A percentile compares a stretch with the other conserved stretches of the same genome.
phyloP scores from a whole-genome alignment of 108 stramenopile species.

The Pseudonitzschia multiseries region DNA sequence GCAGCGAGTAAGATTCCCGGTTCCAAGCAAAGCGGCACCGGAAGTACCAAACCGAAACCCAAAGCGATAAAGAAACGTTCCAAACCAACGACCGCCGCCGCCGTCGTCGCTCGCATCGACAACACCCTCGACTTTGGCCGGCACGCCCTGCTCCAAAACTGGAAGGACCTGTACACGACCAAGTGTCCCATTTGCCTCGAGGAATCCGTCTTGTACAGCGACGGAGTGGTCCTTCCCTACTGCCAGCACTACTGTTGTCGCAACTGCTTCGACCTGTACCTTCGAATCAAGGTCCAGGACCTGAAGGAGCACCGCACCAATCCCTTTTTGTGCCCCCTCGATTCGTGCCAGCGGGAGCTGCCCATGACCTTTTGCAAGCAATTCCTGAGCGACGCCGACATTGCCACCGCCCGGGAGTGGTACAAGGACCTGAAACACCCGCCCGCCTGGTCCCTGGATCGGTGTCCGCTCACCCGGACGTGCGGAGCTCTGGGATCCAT shows the following conservation, averaged over 20 bases:
- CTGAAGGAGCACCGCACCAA: slow-evolving; percentile 30
- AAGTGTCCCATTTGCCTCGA: slow-evolving; percentile 54
- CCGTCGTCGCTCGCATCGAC: neutral
- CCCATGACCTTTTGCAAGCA: slow-evolving; percentile 25
- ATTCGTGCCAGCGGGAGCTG: slow-evolving; percentile 28
- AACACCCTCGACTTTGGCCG: slow-evolving; percentile 24
- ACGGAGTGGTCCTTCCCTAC: slow-evolving; percentile 23
- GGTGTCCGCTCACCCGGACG: slow-evolving; percentile 23
- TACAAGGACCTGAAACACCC: slow-evolving; percentile 41
- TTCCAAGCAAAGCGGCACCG: no score
- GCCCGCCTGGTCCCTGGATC: slow-evolving; percentile 27
- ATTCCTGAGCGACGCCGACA: slow-evolving; percentile 21
- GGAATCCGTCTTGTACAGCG: slow-evolving; percentile 13
- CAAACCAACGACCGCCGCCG: neutral
- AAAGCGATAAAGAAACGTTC: slow-evolving; percentile 3
- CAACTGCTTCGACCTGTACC: slow-evolving; percentile 36
- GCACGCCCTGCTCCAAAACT: slow-evolving; percentile 28
- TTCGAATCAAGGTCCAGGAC: slow-evolving; percentile 35
- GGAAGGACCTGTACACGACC: slow-evolving; percentile 30
- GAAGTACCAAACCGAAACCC: no score
- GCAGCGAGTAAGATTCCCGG: neutral
- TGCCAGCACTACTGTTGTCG: slow-evolving; percentile 42
- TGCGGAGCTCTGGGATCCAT: slow-evolving; percentile 20
- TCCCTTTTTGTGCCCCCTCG: slow-evolving; percentile 50
- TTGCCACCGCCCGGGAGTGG: slow-evolving; percentile 34